Evolutionary conservation across 2,329 filamentous ascomycete species (phyloP), one percentile per base, ranked within the genome.

Genomic region (Amphichorda felina): DNA sequence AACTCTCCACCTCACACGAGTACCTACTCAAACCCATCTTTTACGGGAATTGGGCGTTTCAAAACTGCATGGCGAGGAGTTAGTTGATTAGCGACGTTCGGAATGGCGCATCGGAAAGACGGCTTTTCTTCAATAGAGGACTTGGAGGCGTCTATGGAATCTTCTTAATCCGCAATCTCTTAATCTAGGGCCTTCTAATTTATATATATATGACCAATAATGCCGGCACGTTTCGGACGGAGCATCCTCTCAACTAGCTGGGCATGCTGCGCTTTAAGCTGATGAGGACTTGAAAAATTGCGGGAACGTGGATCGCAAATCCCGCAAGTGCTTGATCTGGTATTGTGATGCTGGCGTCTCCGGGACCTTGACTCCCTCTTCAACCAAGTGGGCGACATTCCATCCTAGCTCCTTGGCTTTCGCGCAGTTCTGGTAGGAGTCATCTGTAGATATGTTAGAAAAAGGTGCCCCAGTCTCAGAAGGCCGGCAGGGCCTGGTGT

Each of bases 361-460:
- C 2, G 87, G 88, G 8, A 69, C 54, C 13, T 71, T 61, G 24
- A 86, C 66, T 6, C 71, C 73, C 25, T 83, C 76, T 53, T 96
- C 91, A 5, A 96, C 76, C 16, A 95, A 69, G 57, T 96, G 91
- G 5, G 74, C 82, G 1, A 81, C 76, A 10, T 75, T 84, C 91
- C 91, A 98, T 15, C 91, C 91, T 42, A 88, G 70, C 24, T 75
- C 73, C 43, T 82, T 70, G 1, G 87, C 85, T 41, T 78, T 78
- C 43, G 67, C 72, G 54, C 84, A 93, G 53, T 98, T 98, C 43
- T 79, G 57, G 39, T 75, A 76, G 0, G 87, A 94, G 54, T 98
- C 91, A 53, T 98, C 91, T 86, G 31, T 10, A 27, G 5, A 10
- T 7, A 38, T 37, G 41, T 37, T 10, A 29, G 35, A 26, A 14